Base-by-base conservation (phyloP, 2,329 filamentous ascomycete genomes). In the Ceratocystis papillata region DNA sequence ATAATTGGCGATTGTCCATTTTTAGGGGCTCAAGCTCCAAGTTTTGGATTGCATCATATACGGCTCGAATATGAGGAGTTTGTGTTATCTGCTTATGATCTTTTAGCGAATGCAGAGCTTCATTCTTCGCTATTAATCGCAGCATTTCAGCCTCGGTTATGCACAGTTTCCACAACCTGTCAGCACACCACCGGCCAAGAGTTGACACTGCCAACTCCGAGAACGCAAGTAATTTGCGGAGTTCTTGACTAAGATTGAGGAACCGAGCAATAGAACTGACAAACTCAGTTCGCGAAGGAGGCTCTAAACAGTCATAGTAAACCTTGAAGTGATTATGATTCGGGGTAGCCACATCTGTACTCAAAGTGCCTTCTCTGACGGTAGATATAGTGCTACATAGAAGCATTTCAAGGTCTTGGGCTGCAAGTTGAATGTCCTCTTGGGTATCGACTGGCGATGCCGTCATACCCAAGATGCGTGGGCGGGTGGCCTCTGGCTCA, bases 381-480 rank as follows among this genome's bases (percentile, higher is more conserved):
- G 94, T 97, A 5, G 88, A 88, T 72, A 99, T 96, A 71, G 87
- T 85, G 73, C 87, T 88, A 72, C 94, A 83, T 1, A 99, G 79
- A 46, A 96, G 78, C 0, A 76, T 80, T 73, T 97, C 93, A 0
- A 99, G 81, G 64, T 89, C 84, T 68, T 78, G 77, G 0, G 89
- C 88, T 46, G 89, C 89, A 68, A 83, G 79, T 17, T 80, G 78
- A 33, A 96, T 81, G 69, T 96, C 86, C 0, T 83, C 82, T 71
- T 89, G 88, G 0, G 89, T 85, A 76, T 97, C 92, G 2, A 96
- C 87, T 0, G 94, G 94, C 0, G 94, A 97, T 6, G 94, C 94
- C 1, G 94, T 99, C 93, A 97, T 96, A 30, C 93, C 93, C 70
- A 99, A 88, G 22, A 99, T 86, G 46, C 86, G 87, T 3, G 94